Evolutionary conservation across 176 grass and related monocot species (phyloP).

Genomic region (Bromus sterilis): DNA sequence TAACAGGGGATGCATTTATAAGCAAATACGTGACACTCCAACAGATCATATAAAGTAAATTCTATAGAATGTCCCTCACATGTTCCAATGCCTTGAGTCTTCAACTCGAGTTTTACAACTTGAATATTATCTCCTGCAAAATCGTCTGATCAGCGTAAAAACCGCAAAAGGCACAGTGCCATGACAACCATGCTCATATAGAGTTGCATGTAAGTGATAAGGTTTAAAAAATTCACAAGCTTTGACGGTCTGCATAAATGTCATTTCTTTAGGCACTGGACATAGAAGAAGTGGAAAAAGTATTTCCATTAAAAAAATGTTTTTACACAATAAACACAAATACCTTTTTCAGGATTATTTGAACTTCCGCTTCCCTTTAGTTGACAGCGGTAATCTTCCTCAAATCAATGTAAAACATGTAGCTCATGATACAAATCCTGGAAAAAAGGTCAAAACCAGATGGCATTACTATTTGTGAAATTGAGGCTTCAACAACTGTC

Average conservation of each 20-base stretch:
- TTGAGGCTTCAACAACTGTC: too few relatives aligned
- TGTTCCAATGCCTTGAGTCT: too few relatives aligned
- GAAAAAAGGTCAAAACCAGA: neutral
- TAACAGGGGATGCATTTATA: conserved; percentile 21
- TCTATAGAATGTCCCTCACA: too few relatives aligned
- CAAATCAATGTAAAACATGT: conserved; percentile 73
- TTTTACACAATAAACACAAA: neutral
- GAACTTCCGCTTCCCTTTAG: conserved; percentile 34
- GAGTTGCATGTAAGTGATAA: neutral
- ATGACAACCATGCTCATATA: too few relatives aligned
- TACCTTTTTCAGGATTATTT: conserved; percentile 46
- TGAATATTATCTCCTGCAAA: too few relatives aligned
- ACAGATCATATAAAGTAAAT: too few relatives aligned
- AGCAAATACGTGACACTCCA: neutral
- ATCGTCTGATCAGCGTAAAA: too few relatives aligned
- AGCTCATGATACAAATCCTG: too few relatives aligned
- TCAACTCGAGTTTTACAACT: too few relatives aligned
- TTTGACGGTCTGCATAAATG: too few relatives aligned
- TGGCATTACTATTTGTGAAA: neutral
- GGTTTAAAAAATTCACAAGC: neutral
- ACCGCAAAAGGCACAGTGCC: too few relatives aligned
- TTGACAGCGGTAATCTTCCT: conserved; percentile 56
- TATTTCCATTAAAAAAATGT: neutral
- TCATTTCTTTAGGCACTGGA: too few relatives aligned
- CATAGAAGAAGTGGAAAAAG: neutral